phyloP scores from a whole-genome alignment of 225 moss, liverwort and hornwort species.

The Marchantia polymorpha region DNA sequence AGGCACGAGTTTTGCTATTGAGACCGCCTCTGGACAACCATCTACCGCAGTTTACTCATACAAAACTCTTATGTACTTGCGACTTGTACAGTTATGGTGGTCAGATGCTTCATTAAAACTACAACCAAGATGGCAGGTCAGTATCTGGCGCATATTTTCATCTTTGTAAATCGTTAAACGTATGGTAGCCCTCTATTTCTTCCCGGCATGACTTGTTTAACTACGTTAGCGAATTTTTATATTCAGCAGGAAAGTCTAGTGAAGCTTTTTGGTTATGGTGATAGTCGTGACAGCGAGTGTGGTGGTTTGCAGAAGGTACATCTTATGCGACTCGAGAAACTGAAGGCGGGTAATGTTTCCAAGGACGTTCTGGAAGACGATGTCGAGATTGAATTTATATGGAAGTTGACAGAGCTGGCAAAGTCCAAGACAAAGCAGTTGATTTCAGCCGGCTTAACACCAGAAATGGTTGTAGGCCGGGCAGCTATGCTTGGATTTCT shows the following conservation, averaged over 20 bases:
- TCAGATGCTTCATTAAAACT: slow-evolving; percentile 31
- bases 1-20: not conserved
- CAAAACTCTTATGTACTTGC: not conserved
- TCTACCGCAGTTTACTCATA: not conserved
- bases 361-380: not conserved
- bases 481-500: slow-evolving; percentile 39
- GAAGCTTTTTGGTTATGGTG: not conserved
- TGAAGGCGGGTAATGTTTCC: not conserved
- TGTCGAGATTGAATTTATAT: not conserved
- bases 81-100: slow-evolving; percentile 36
- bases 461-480: slow-evolving; percentile 36
- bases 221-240: not conserved
- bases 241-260: not conserved
- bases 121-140: slow-evolving; percentile 37
- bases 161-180: not conserved
- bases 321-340: slow-evolving; percentile 19
- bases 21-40: not conserved
- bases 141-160: not conserved
- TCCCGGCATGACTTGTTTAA: not conserved
- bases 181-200: not conserved
- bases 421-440: not conserved
- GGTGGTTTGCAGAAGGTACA: slow-evolving; percentile 15
- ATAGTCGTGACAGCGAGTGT: not conserved
- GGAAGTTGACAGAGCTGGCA: not conserved
- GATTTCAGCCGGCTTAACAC: slow-evolving; percentile 24